These are phyloP conservation scores for Calocera viscosa DNA, from an alignment of 768 basidiomycete species.

Conservation along the genomic window DNA sequence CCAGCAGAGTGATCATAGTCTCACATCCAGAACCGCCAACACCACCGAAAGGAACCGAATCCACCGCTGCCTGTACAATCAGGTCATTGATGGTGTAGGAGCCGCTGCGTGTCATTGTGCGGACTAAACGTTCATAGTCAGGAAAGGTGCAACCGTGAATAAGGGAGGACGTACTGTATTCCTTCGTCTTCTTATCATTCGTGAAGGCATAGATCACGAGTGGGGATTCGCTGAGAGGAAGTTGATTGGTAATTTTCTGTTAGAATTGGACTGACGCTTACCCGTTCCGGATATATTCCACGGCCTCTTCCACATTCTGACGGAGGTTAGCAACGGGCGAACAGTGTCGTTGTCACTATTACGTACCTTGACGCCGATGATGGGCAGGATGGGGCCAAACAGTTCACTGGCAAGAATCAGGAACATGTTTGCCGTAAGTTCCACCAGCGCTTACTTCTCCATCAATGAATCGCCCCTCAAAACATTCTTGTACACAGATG, in stretches of 20 bases:
- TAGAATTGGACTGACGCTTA: neutral
- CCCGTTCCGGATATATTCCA: neutral
- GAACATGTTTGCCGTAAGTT: neutral
- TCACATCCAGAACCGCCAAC: slow-evolving; percentile 59
- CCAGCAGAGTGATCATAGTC: slow-evolving; percentile 21
- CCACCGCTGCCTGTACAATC: slow-evolving; percentile 43
- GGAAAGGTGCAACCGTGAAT: neutral
- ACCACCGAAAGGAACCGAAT: slow-evolving; percentile 64
- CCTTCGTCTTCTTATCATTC: slow-evolving; percentile 43
- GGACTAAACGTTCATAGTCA: neutral
- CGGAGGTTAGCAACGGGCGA: neutral
- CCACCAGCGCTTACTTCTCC: slow-evolving; percentile 44
- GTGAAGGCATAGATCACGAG: slow-evolving; percentile 70
- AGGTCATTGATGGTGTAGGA: slow-evolving; percentile 57
- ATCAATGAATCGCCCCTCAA: slow-evolving; percentile 55
- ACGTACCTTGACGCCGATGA: slow-evolving; percentile 55
- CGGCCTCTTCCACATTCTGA: neutral
- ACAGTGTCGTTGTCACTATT: neutral
- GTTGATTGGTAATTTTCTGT: neutral
- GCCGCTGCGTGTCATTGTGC: slow-evolving; percentile 55
- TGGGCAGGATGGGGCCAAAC: slow-evolving; percentile 70
- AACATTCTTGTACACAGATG: slow-evolving; percentile 59
- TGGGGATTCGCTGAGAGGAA: slow-evolving; percentile 56
- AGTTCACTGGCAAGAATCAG: slow-evolving; percentile 46
- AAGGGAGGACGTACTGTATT: slow-evolving; percentile 36